Evolutionary conservation across 2,329 filamentous ascomycete genomes (phyloP).

Genomic region (Colletotrichum sp.): DNA sequence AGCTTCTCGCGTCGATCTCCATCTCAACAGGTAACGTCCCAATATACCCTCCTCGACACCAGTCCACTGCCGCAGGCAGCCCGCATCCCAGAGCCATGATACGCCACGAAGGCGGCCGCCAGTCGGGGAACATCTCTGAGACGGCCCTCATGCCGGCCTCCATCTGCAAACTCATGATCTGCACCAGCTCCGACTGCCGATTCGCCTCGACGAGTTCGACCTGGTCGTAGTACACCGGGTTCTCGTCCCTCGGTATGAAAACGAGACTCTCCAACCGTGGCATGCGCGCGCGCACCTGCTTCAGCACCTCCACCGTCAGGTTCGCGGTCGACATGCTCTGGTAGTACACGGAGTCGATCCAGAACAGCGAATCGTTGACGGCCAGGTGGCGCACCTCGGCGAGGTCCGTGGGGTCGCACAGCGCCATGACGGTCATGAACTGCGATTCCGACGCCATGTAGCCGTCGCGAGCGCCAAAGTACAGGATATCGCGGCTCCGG

Average conservation of each 20-base stretch:
- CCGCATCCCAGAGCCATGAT: constrained; percentile 33
- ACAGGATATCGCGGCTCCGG: constrained; percentile 46
- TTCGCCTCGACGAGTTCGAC: constrained; percentile 23
- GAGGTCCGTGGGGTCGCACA: constrained; percentile 46
- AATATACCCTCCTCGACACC: background rate
- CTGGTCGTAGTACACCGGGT: constrained; percentile 33
- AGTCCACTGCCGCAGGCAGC: background rate
- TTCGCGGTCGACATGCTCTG: constrained; percentile 42
- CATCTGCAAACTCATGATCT: constrained; percentile 42
- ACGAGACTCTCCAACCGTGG: constrained; percentile 45
- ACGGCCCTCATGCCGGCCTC: constrained; percentile 35
- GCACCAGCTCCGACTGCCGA: constrained; percentile 32
- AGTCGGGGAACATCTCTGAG: constrained; percentile 31
- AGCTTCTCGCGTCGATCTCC: background rate
- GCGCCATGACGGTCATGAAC: constrained; percentile 47
- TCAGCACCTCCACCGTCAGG: constrained; percentile 44
- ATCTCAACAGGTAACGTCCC: background rate
- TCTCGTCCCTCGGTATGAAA: constrained; percentile 46
- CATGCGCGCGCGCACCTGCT: constrained; percentile 41
- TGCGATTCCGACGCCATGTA: constrained; percentile 50
- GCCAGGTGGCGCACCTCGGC: constrained; percentile 45
- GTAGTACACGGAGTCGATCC: constrained; percentile 33
- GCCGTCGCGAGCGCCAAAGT: constrained; percentile 49
- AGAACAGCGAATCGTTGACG: constrained; percentile 49
- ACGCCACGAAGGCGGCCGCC: constrained; percentile 40